Percentiles rank a stretch among this genome's conserved stretches.
phyloP scores from a whole-genome alignment of 345 rosid genomes.

The Hirschfeldia incana region DNA sequence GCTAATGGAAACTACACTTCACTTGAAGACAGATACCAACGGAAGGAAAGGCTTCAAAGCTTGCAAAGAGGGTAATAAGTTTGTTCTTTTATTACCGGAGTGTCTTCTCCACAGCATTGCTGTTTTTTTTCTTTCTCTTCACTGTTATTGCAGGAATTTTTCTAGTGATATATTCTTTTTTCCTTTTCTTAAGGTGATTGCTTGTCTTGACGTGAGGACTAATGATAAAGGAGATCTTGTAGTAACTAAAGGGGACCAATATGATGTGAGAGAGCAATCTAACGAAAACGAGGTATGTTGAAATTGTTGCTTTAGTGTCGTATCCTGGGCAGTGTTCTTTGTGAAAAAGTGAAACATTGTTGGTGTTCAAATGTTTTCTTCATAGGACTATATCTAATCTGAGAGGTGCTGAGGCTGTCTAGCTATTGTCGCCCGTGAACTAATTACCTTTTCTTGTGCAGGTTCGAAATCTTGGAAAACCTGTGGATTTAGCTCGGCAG shows the following conservation, averaged over 20 bases:
- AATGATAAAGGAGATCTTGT: conserved; percentile 97
- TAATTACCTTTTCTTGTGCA: conserved; percentile 29
- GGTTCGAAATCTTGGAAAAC: conserved; percentile 99
- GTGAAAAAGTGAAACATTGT: neutral
- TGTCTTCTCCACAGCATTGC: conserved; percentile 1
- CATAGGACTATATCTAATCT: neutral
- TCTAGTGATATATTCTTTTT: neutral
- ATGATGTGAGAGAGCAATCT: conserved; percentile 86
- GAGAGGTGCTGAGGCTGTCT: conserved; percentile 1
- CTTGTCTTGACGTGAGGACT: conserved; percentile 96
- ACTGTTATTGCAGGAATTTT: neutral
- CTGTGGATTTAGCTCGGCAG: conserved; percentile 88
- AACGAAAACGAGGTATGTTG: conserved; percentile 77
- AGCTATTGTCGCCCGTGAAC: neutral
- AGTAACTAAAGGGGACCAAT: conserved; percentile 97
- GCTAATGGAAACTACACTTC: conserved; percentile 57
- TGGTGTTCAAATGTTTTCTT: conserved; percentile 10
- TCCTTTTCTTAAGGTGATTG: conserved; percentile 64
- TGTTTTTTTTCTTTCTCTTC: neutral
- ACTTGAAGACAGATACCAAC: conserved; percentile 71
- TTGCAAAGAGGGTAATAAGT: conserved; percentile 85
- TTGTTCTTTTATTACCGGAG: neutral
- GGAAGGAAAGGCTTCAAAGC: conserved; percentile 76
- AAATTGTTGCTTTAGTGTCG: neutral
- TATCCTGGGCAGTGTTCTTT: conserved; percentile 15